A percentile compares a stretch with the other conserved stretches of the same genome.
phyloP scores from a whole-genome alignment of 2,329 filamentous ascomycete species.

The Aspergillus phoenicis region DNA sequence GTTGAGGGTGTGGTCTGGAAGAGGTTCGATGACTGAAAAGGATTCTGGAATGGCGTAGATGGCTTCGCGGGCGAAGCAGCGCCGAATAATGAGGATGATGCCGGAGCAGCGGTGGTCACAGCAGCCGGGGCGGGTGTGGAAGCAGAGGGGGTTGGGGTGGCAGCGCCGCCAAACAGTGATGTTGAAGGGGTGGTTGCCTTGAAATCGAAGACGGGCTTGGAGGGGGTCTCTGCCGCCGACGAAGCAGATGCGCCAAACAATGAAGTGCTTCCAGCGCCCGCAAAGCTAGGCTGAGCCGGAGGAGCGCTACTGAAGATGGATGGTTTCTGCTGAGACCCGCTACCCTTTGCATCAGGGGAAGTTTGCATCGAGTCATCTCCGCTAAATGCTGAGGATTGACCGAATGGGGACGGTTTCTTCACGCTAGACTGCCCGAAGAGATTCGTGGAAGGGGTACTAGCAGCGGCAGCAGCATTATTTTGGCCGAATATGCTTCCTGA shows the following conservation, averaged over 20 bases:
- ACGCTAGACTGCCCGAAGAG: constrained; percentile 28
- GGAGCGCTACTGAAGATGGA: constrained; percentile 27
- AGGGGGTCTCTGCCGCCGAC: constrained; percentile 22
- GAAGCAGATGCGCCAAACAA: constrained; percentile 25
- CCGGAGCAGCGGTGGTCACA: constrained; percentile 13
- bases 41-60: constrained; percentile 22
- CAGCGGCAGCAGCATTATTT: constrained; percentile 16
- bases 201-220: constrained; percentile 27
- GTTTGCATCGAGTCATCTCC: constrained; percentile 37
- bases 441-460: constrained; percentile 20
- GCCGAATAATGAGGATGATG: constrained; percentile 25
- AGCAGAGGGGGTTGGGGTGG: constrained; percentile 21
- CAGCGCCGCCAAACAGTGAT: constrained; percentile 32
- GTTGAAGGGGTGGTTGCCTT: constrained; percentile 24
- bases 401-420: constrained; percentile 30
- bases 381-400: constrained; percentile 27
- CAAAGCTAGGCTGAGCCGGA: constrained; percentile 21
- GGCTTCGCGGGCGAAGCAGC: constrained; percentile 19
- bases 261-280: constrained; percentile 17
- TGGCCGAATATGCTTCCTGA: constrained; percentile 28
- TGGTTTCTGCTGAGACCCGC: constrained; percentile 20
- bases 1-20: constrained; percentile 20
- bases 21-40: constrained; percentile 27
- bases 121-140: constrained; percentile 16
- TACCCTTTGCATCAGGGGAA: constrained; percentile 34